phyloP scores from a whole-genome alignment of 2,329 filamentous ascomycete species.

The Tolypocladium endophyticum region DNA sequence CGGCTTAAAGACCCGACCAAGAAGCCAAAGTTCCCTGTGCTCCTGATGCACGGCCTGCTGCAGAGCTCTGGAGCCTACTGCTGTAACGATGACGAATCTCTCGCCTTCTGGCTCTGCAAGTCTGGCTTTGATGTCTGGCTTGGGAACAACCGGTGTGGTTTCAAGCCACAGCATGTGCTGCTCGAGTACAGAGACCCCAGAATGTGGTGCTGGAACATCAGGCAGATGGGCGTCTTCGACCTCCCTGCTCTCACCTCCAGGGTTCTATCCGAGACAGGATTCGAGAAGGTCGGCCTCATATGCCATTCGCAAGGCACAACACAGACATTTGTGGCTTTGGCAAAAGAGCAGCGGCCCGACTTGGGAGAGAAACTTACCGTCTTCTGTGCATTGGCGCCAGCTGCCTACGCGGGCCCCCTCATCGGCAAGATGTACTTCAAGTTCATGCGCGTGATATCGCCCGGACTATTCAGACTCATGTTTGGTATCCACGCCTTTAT shows the following conservation, averaged over 20 bases:
- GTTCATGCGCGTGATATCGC: slow-evolving; percentile 75
- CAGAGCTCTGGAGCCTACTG: slow-evolving; percentile 86
- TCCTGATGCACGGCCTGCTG: slow-evolving; percentile 79
- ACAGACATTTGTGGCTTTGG: slow-evolving; percentile 75
- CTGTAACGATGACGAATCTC: slow-evolving; percentile 76
- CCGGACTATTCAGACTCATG: slow-evolving; percentile 63
- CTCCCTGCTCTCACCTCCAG: slow-evolving; percentile 70
- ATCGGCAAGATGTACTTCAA: slow-evolving; percentile 85
- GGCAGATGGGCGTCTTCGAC: slow-evolving; percentile 87
- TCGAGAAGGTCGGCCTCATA: slow-evolving; percentile 70
- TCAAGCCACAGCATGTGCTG: slow-evolving; percentile 63
- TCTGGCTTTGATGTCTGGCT: slow-evolving; percentile 92
- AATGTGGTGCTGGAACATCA: slow-evolving; percentile 96
- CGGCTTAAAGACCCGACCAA: slow-evolving; percentile 23
- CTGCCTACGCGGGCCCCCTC: slow-evolving; percentile 78
- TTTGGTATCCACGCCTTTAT: slow-evolving; percentile 94
- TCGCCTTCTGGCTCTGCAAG: slow-evolving; percentile 89
- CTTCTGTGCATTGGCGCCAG: slow-evolving; percentile 84
- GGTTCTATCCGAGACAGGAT: slow-evolving; percentile 73
- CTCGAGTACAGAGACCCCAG: slow-evolving; percentile 67
- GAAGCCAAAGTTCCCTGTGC: slow-evolving; percentile 60
- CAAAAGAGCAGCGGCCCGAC: slow-evolving; percentile 81
- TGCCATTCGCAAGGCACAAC: slow-evolving; percentile 89
- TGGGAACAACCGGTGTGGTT: slow-evolving; percentile 86
- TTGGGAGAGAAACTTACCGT: slow-evolving; percentile 74